Base-by-base conservation (phyloP, 176 grass and related monocot species). In the Saccharum spontaneum region DNA sequence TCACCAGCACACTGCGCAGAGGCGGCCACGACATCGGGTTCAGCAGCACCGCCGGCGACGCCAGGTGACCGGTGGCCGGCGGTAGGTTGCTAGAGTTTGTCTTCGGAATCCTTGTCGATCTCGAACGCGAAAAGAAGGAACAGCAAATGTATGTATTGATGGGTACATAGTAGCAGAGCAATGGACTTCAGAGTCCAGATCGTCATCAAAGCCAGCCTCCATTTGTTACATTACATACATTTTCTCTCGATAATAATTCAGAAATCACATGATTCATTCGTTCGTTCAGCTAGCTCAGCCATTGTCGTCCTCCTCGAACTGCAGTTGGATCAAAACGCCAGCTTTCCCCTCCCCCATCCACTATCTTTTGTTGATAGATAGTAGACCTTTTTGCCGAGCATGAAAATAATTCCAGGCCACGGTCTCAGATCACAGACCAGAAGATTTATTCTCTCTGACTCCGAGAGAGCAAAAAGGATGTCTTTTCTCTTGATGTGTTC, bases 141-240 rank as follows among this genome's bases (percentile, higher is more conserved):
- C 22, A 69, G 2, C 7, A 46, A 1, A 54, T 60, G 57, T 60
- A 60, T 87, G 77, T 85, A 94, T 90, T 61, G 79, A 88, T 67
- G 46, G 55, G 86, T 92, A 94, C 67, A 94, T 92, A 94, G 87
- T 59, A 59, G 80, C 80, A 78, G 87, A 71, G 74, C 83, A 87
- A 54, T 80, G 79, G 67, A 28, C 79, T 83, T 55, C 43, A 44
- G 54, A 75, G 80, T 59, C 60, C 52, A 3, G 17, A 59, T 59
- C 9, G 17, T 50, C 15, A 11, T 61, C 20, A 71, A 2, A 82
- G 2, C 30, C 55, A 24, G 28, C 31, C 4, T 17, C 30, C 23
- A 41, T 49, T 78, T 84, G 80, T 91, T 59, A 74, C 31, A 85
- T 69, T 57, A 57, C 55, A 10, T 60, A 60, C 20, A 60, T 64